A percentile compares a stretch with the other conserved stretches of the same genome.
These are phyloP conservation scores for Sclerotinia spermophila DNA, from an alignment of 2,329 filamentous ascomycete species.

Conservation along the genomic window DNA sequence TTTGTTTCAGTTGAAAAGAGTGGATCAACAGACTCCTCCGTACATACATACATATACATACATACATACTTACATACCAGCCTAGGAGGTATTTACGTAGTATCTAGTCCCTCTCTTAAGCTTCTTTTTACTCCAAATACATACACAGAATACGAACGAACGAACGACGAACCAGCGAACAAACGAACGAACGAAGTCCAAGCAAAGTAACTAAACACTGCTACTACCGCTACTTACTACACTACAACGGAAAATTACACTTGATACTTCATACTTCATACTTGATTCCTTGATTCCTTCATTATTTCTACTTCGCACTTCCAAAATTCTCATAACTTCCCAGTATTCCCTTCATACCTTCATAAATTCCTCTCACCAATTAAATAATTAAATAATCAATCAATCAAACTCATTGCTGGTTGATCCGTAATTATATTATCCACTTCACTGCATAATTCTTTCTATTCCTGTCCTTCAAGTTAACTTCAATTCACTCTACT, in stretches of 20 bases:
- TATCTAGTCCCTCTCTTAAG: neutral
- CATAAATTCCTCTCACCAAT: neutral
- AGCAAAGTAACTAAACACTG: neutral
- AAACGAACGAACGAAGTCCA: neutral
- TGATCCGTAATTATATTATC: neutral
- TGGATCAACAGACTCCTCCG: neutral
- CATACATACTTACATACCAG: neutral
- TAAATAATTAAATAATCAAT: neutral
- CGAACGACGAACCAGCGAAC: neutral
- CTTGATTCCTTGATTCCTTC: too few relatives aligned
- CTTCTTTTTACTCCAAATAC: neutral
- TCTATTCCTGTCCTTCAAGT: constrained; percentile 10
- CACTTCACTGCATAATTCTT: constrained; percentile 8
- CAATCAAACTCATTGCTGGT: neutral
- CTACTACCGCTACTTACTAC: too few relatives aligned
- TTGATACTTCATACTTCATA: neutral
- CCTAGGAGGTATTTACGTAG: too few relatives aligned
- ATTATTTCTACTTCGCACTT: neutral
- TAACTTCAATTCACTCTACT: too few relatives aligned
- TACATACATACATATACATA: neutral
- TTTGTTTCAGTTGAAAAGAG: neutral
- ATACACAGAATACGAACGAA: too few relatives aligned
- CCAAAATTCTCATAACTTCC: too few relatives aligned
- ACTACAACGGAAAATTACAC: neutral
- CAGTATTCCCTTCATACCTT: neutral